Base-by-base conservation (phyloP, 768 basidiomycete genomes). In the Multifurca ochricompacta region DNA sequence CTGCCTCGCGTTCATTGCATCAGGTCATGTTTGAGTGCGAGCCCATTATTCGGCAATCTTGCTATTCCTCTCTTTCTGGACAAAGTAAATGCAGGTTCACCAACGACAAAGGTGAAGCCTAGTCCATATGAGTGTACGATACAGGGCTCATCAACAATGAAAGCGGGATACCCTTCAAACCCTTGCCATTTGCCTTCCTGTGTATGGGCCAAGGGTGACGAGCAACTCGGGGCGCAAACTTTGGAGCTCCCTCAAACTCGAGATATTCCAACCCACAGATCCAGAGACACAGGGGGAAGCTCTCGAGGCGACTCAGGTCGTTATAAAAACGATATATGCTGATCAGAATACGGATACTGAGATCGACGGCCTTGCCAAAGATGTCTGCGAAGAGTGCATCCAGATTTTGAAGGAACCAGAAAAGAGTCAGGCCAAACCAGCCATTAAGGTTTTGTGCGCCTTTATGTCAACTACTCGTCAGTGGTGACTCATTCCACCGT, bases 231-330 rank as follows among this genome's bases (percentile, higher is more conserved):
- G 86, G 1, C 74, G 75, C 3, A 85, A 91, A 59, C 68, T 98
- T n/a, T 96, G 93, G 91, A 93, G 85, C 67, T 77, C 85, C 0
- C 67, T 98, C 31, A 95, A 91, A 66, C 75, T 97, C 23, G 96
- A 98, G 92, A 87, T 98, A 32, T 89, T 97, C 68, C 92, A 97
- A 74, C 90, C 95, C 0, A 85, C 83, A 2, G 94, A 98, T 65
- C 48, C 70, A 6, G 69, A 77, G 30, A 89, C 87, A 6, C 91
- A 95, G 65, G 73, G 74, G 32, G 77, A 80, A 48, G 90, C 94
- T 1, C 71, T 96, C 27, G 75, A 76, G 28, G 75, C 91, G 0
- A 75, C 83, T 1, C 83, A 85, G 62, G 73, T 76, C 5, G 77
- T 99, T n/a, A 74, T 95, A 39, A 70, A 74, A 48, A 87, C 87